Base-by-base conservation (phyloP, 768 basidiomycete genomes). In the Fomitopsis serialis region DNA sequence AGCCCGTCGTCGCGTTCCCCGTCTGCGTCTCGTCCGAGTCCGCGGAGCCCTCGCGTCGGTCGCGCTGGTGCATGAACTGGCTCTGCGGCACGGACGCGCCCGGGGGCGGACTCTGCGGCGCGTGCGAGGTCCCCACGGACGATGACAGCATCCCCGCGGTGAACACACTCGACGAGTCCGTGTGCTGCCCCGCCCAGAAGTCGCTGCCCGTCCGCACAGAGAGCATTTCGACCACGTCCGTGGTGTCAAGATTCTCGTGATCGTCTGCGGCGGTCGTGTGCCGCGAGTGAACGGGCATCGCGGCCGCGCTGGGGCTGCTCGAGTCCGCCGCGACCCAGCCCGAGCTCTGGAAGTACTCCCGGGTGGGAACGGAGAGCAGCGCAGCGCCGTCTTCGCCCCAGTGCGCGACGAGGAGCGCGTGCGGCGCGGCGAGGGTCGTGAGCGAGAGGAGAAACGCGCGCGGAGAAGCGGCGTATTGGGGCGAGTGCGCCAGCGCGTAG, bases 331-430 rank as follows among this genome's bases (percentile, higher is more conserved):
- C 84, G 2, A 85, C 80, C 89, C 90, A 92, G 1, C 85, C 84
- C 0, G 88, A 89, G 58, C 84, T 84, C 58, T 93, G 91, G 64
- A 91, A 89, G 67, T 92, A 93, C 60, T 93, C 91, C 58, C 79
- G 79, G 0, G 90, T 92, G 0, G 90, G 91, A 7, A 92, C 68
- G 15, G 87, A 89, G 50, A 92, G 77, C 3, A 89, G 83, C 0
- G 90, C 91, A 1, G 86, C 87, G 11, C 90, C 90, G 45, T 89
- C 86, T 22, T 76, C 72, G 6, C 89, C 89, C 79, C 90, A 92
- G 61, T 92, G 75, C 2, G 85, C 88, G 23, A 93, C 78, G n/a
- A 92, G 82, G 0, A 93, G 74, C 0, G 89, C 84, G 61, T 92
- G 90, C 0, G 84, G 75, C 2, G 88, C 76, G 0, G 82, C 88